Percentiles rank a stretch among this genome's conserved stretches.
phyloP scores from a whole-genome alignment of 768 basidiomycete species.

The Mycena floridula region DNA sequence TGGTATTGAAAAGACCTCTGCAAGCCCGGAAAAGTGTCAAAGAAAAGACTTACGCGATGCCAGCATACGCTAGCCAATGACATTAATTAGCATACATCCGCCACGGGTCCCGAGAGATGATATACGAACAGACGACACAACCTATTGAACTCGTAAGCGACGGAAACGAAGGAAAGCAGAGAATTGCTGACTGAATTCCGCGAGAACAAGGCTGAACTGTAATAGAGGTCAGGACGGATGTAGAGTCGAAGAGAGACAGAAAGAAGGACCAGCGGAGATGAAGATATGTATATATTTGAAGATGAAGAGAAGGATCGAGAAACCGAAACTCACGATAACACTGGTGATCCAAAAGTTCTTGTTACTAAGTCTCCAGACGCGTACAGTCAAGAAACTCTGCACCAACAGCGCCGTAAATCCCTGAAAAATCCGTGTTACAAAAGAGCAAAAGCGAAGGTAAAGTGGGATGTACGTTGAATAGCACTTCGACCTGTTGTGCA shows the following conservation, averaged over 20 bases:
- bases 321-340: slow-evolving; percentile 11
- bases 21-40: background rate
- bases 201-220: slow-evolving; percentile 11
- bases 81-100: background rate
- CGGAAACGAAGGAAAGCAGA: background rate
- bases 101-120: background rate
- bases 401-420: slow-evolving; percentile 46
- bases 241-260: slow-evolving; percentile 24
- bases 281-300: slow-evolving; percentile 26
- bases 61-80: background rate
- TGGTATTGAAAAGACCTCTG: too few species aligned
- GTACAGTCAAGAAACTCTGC: slow-evolving; percentile 48
- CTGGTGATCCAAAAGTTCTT: slow-evolving; percentile 19
- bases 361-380: slow-evolving; percentile 43
- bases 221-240: slow-evolving; percentile 3
- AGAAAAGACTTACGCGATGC: slow-evolving; percentile 17
- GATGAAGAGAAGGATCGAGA: slow-evolving; percentile 16
- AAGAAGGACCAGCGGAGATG: too few species aligned
- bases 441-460: slow-evolving; percentile 3
- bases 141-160: slow-evolving; percentile 11
- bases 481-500: slow-evolving; percentile 44
- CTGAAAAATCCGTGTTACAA: slow-evolving; percentile 20
- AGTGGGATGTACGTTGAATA: slow-evolving; percentile 34
- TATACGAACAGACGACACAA: slow-evolving; percentile 27
- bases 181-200: slow-evolving; percentile 20